A percentile compares a stretch with the other conserved stretches of the same genome.
These are phyloP conservation scores for Fraxinus latifolia DNA, from an alignment of 305 asterid species.

Conservation along the genomic window DNA sequence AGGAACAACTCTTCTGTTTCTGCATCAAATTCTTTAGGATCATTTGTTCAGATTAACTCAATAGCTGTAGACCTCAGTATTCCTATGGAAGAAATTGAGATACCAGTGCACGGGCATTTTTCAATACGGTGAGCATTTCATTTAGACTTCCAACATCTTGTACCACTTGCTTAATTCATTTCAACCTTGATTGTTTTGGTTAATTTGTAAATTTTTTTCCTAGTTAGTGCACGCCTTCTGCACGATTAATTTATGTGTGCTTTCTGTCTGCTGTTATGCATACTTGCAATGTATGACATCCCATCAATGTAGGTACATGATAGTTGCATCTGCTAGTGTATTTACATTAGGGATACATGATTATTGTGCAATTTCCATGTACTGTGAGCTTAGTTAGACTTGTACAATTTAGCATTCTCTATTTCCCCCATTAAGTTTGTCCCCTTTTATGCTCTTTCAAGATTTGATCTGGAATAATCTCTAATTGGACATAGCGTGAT, in stretches of 20 bases:
- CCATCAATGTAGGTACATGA: background rate
- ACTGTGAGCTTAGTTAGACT: background rate
- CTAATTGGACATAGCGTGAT: background rate
- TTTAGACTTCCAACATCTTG: conserved; percentile 1
- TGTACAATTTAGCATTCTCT: background rate
- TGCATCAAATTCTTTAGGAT: conserved; percentile 39
- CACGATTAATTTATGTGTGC: background rate
- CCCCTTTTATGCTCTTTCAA: background rate
- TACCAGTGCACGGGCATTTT: conserved; percentile 47
- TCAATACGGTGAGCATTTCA: conserved; percentile 58
- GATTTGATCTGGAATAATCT: background rate
- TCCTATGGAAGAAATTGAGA: conserved; percentile 35
- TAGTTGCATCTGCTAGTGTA: background rate
- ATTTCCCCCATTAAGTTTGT: background rate
- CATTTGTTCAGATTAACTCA: conserved; percentile 49
- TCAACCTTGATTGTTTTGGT: background rate
- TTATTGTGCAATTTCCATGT: background rate
- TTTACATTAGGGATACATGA: background rate
- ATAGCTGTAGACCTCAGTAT: conserved; percentile 50
- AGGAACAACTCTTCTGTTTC: conserved; percentile 29
- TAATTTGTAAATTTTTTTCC: background rate
- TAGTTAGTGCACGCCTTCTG: background rate
- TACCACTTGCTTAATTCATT: background rate
- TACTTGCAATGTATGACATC: background rate
- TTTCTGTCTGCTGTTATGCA: background rate